A percentile compares a stretch with the other conserved stretches of the same genome.
These are phyloP conservation scores for Steccherinum ochraceum DNA, from an alignment of 768 basidiomycete species.

Conservation along the genomic window DNA sequence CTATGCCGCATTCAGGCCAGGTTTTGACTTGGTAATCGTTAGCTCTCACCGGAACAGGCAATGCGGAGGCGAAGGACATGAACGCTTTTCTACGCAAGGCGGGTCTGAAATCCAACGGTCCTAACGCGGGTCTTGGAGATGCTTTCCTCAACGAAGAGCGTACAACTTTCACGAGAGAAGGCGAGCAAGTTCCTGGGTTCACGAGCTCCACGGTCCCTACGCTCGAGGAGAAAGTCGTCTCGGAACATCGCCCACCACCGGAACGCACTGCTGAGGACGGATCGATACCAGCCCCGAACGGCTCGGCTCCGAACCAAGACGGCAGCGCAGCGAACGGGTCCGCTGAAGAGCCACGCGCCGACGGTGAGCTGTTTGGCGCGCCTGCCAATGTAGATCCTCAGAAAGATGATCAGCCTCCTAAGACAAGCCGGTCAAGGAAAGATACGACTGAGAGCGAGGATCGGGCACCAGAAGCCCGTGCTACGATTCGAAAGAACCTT, in stretches of 20 bases:
- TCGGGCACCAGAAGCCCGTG: slow-evolving; percentile 40
- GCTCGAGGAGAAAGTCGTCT: slow-evolving; percentile 58
- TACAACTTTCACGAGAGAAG: slow-evolving; percentile 45
- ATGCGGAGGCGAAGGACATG: slow-evolving; percentile 29
- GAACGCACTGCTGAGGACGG: neutral
- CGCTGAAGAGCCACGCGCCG: slow-evolving; percentile 19
- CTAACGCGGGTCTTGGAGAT: slow-evolving; percentile 36
- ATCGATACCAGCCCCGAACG: slow-evolving; percentile 1
- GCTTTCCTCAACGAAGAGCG: slow-evolving; percentile 42
- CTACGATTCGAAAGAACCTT: slow-evolving; percentile 49
- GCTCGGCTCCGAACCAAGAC: slow-evolving; percentile 2
- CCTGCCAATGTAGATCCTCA: slow-evolving; percentile 46
- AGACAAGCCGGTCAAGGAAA: slow-evolving; percentile 36
- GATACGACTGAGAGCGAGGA: slow-evolving; percentile 49
- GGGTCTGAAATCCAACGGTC: slow-evolving; percentile 34
- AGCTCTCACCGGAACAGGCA: slow-evolving; percentile 37
- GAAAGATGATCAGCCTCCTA: slow-evolving; percentile 41
- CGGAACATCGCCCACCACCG: slow-evolving; percentile 27
- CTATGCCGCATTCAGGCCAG: neutral
- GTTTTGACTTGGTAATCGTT: too few species aligned
- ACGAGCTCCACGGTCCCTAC: slow-evolving; percentile 60
- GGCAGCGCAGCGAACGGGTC: neutral
- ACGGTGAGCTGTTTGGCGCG: slow-evolving; percentile 45
- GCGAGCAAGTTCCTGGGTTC: slow-evolving; percentile 48
- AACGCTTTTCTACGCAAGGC: slow-evolving; percentile 35